These are phyloP conservation scores for Phytophthora crassamura DNA, from an alignment of 352 stramenopile genomes.

Conservation along the genomic window DNA sequence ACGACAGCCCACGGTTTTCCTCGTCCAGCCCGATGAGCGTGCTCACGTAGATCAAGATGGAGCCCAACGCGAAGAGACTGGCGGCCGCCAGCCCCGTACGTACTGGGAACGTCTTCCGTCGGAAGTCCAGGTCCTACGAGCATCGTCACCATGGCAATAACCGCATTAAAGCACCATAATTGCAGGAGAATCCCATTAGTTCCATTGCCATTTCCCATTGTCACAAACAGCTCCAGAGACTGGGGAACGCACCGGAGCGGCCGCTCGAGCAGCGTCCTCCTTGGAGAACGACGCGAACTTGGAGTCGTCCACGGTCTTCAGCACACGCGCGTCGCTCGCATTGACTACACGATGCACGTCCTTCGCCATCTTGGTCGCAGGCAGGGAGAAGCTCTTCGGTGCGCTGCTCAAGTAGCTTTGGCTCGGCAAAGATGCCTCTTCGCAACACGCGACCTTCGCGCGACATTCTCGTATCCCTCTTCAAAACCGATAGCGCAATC, in stretches of 20 bases:
- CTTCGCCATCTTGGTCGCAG: slow-evolving; percentile 79
- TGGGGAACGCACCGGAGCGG: slow-evolving; percentile 31
- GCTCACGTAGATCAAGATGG: slow-evolving; percentile 78
- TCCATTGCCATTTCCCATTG: not conserved
- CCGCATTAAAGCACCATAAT: not conserved
- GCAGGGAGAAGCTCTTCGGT: no score
- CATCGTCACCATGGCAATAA: not conserved
- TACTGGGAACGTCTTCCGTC: slow-evolving; percentile 69
- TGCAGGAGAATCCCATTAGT: not conserved
- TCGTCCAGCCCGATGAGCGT: slow-evolving; percentile 79
- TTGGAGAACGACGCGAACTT: slow-evolving; percentile 50
- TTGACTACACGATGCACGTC: slow-evolving; percentile 49
- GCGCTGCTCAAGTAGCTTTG: not conserved
- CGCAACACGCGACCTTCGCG: slow-evolving; percentile 30
- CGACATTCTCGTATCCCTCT: not conserved
- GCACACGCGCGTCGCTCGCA: slow-evolving; percentile 35
- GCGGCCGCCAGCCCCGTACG: slow-evolving; percentile 76
- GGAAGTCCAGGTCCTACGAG: slow-evolving; percentile 42
- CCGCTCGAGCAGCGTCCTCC: slow-evolving; percentile 33
- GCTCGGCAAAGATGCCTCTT: no score
- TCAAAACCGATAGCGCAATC: not conserved
- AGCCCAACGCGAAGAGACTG: slow-evolving; percentile 76
- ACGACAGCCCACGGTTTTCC: slow-evolving; percentile 75
- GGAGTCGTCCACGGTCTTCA: slow-evolving; percentile 42
- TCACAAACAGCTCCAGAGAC: not conserved